phyloP scores from a whole-genome alignment of 805 yeast genomes.

The Metschnikowia drakensbergensis region DNA sequence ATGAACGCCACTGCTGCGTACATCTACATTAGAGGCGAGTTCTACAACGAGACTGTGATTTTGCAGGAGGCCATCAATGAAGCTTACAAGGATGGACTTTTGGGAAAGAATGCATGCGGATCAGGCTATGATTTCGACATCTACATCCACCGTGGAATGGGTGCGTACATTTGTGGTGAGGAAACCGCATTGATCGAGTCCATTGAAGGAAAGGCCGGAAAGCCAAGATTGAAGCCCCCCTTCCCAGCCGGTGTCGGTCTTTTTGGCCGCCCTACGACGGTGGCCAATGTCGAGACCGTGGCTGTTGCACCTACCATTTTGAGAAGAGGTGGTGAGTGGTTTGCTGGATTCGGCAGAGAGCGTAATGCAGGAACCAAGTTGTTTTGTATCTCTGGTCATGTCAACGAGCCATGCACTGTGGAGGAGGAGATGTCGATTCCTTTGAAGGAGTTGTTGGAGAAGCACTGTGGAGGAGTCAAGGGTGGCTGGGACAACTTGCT shows the following conservation, averaged over 20 bases:
- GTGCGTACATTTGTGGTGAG: constrained; percentile 90
- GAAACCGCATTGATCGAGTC: constrained; percentile 88
- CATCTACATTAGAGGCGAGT: constrained; percentile 88
- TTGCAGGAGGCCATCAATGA: constrained; percentile 83
- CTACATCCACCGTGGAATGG: constrained; percentile 87
- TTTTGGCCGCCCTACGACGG: constrained; percentile 88
- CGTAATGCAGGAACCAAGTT: constrained; percentile 81
- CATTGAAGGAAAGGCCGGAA: constrained; percentile 89
- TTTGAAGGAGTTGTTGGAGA: constrained; percentile 74
- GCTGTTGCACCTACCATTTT: constrained; percentile 87
- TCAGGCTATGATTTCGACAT: constrained; percentile 82
- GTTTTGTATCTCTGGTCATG: constrained; percentile 86
- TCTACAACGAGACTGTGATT: constrained; percentile 71
- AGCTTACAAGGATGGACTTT: constrained; percentile 74
- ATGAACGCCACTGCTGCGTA: constrained; percentile 94
- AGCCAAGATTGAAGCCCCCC: constrained; percentile 91
- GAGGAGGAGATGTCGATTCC: constrained; percentile 95
- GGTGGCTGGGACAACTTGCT: constrained; percentile 92
- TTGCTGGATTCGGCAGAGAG: constrained; percentile 78
- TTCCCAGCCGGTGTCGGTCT: constrained; percentile 93
- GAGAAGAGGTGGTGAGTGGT: constrained; percentile 89
- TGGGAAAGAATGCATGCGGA: constrained; percentile 86
- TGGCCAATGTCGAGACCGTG: constrained; percentile 87
- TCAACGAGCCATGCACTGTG: constrained; percentile 87
- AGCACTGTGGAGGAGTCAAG: constrained; percentile 85